Evolutionary conservation across 23 red algal species (phyloP), one percentile per base, ranked within the genome.

Genomic region (Gracilaria gracilis): DNA sequence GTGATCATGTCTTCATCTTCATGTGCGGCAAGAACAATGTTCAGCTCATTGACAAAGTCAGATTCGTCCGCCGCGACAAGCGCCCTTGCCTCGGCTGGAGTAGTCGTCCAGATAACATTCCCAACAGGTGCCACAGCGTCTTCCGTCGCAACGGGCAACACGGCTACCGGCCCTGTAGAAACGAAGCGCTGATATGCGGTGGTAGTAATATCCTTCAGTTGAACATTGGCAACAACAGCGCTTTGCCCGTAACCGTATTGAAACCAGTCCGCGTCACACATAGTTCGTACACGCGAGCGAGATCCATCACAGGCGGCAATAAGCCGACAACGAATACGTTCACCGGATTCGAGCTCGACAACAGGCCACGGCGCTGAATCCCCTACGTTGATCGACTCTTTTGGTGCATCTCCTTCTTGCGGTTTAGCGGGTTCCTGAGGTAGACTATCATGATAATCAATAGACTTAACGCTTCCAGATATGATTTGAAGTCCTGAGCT

Each of bases 41-140:
- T 93, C 20, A 95, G 24, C 69, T 95, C 97, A 62, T 95, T 75
- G 31, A 98, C 38, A 54, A 98, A 95, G 23, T 48, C 82, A 40
- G 67, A 65, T 21, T 88, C 85, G 39, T 91, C 25, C 1, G 88
- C 83, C 0, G 35, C 91, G 9, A 44, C 34, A 24, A 98, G 81
- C 8, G 85, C 82, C 61, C 84, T 75, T 50, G 97, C 97, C 69
- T 98, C 97, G 35, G 48, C 47, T 39, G 79, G 61, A 38, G 93
- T 90, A 21, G 93, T 95, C 0, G 93, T 93, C 97, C 97, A 98
- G 29, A 98, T 89, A 61, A 98, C 78, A 46, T 98, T 98, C 13
- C 79, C 89, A 47, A 90, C 42, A 20, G 75, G 86, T 21, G 84
- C 40, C 0, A 50, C 31, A 54, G 73, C 59, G 13, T 85, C 85